These are phyloP conservation scores for Tubosaeta brunneosetosa DNA, from an alignment of 768 basidiomycete species.

Conservation along the genomic window DNA sequence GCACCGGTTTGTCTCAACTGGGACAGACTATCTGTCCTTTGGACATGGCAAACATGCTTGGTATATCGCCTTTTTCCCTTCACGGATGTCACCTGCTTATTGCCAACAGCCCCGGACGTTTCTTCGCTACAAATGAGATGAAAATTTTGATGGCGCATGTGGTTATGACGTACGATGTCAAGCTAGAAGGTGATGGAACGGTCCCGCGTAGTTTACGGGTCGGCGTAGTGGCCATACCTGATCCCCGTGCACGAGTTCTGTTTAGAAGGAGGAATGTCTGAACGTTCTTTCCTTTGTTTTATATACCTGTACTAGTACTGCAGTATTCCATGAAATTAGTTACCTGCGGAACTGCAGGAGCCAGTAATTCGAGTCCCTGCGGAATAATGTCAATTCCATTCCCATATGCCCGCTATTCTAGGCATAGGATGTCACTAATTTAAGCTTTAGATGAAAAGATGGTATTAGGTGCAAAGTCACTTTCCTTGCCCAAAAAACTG, in stretches of 20 bases:
- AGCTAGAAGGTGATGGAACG: neutral
- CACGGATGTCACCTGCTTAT: no score
- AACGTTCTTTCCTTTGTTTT: neutral
- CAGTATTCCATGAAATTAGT: no score
- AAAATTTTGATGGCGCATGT: neutral
- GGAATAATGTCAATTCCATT: no score
- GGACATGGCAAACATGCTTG: neutral
- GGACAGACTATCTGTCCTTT: neutral
- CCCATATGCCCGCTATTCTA: no score
- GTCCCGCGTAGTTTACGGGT: neutral
- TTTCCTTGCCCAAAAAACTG: no score
- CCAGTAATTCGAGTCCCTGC: no score
- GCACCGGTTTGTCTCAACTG: neutral
- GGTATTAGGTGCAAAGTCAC: no score
- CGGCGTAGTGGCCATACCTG: neutral
- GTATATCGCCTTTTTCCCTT: neutral
- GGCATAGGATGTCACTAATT: no score
- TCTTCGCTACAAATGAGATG: neutral
- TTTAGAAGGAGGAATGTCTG: neutral
- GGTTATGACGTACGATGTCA: neutral
- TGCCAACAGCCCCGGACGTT: neutral
- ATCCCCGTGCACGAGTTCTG: neutral
- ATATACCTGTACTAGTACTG: neutral
- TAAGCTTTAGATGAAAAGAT: no score
- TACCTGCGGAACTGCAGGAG: no score